Conservation (phyloP, 1,284 basidiomycete species). For the Rhodotorula sp. region DNA sequence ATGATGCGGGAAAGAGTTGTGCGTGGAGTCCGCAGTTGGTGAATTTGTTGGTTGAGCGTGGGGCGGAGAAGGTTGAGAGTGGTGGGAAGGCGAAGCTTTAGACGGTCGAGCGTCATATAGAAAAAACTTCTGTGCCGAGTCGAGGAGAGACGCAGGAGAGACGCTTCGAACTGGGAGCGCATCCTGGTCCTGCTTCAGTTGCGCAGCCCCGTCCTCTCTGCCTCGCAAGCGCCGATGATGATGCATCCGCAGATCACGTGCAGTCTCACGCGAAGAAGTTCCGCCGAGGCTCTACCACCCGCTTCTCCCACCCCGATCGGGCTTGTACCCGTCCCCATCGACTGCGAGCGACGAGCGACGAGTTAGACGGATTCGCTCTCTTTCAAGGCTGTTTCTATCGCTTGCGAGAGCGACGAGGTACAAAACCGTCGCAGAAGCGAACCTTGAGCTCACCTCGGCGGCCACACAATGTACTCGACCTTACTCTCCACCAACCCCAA, state of each 20-base stretch:
- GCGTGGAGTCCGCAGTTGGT: conserved; percentile 8
- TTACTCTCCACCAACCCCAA: conserved; percentile 51
- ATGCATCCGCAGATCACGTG: too few relatives aligned
- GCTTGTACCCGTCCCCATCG: conserved; percentile 17
- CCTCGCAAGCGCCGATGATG: too few relatives aligned
- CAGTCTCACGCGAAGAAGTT: conserved; percentile 4
- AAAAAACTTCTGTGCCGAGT: too few relatives aligned
- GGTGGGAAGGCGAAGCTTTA: background rate
- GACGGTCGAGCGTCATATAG: background rate
- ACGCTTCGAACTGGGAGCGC: too few relatives aligned
- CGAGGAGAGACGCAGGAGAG: background rate
- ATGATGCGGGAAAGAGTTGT: conserved; percentile 15
- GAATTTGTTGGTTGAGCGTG: conserved; percentile 3
- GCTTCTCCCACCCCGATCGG: conserved; percentile 28
- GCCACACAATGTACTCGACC: conserved; percentile 53
- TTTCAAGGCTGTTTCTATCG: background rate
- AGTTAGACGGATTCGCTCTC: background rate
- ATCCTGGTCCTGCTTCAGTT: too few relatives aligned
- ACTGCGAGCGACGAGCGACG: background rate
- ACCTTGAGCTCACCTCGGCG: conserved; percentile 40
- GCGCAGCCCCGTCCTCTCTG: too few relatives aligned
- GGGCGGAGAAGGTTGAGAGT: conserved; percentile 2
- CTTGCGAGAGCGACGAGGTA: background rate
- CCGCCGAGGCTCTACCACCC: conserved; percentile 8
- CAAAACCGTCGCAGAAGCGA: background rate